Percentiles rank a stretch among this genome's conserved stretches.
Evolutionary conservation across 23 red algal genomes (phyloP).

Genomic region (Gracilaria gracilis): DNA sequence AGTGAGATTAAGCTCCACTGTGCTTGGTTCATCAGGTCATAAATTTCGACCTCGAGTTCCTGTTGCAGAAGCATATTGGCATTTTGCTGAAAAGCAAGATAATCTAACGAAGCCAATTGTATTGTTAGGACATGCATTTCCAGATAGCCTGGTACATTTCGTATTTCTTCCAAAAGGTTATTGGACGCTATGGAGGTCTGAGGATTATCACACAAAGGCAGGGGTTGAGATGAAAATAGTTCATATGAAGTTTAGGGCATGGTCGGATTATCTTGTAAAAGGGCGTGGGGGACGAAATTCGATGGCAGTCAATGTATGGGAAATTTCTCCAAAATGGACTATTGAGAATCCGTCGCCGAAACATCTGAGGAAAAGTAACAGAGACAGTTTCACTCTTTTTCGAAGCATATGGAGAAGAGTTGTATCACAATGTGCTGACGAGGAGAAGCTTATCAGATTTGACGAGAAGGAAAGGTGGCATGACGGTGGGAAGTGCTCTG

Average conservation of each 20-base stretch:
- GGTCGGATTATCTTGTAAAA: conserved; percentile 53
- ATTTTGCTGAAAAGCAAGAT: conserved; percentile 3
- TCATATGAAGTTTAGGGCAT: conserved; percentile 50
- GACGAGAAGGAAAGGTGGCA: not conserved
- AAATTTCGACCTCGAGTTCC: conserved; percentile 13
- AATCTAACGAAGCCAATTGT: conserved; percentile 61
- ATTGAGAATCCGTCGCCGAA: not conserved
- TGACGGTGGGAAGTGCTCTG: not conserved
- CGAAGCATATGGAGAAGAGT: conserved; percentile 27
- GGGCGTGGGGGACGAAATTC: conserved; percentile 44
- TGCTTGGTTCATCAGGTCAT: conserved; percentile 54
- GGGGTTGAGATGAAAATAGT: not conserved
- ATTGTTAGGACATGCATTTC: conserved; percentile 22
- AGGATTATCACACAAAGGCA: not conserved
- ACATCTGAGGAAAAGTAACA: conserved; percentile 15
- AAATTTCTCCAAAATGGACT: not conserved
- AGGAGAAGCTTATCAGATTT: not conserved
- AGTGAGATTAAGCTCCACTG: not conserved
- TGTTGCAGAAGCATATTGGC: conserved; percentile 48
- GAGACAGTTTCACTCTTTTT: conserved; percentile 6
- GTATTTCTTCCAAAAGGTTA: conserved; percentile 18
- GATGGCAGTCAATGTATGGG: conserved; percentile 1
- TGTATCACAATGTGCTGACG: not conserved
- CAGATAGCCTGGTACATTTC: conserved; percentile 37
- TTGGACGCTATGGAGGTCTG: not conserved